These are phyloP conservation scores for Castanea sativa DNA, from an alignment of 306 rosid genomes.

Conservation along the genomic window DNA sequence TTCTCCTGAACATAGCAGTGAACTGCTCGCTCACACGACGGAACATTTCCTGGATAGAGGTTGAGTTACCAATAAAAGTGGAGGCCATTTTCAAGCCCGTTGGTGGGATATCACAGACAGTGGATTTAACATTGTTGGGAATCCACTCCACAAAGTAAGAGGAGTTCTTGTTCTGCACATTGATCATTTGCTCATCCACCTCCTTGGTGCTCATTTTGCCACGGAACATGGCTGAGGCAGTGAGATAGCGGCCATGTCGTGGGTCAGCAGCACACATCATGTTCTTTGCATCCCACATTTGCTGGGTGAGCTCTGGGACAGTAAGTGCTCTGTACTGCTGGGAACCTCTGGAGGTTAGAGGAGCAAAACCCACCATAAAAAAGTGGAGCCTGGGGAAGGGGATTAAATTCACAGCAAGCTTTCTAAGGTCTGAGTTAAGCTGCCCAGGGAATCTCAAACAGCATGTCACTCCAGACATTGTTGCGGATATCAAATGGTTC, in stretches of 20 bases:
- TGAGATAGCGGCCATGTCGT: conserved; percentile 61
- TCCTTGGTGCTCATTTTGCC: conserved; percentile 79
- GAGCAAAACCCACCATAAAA: conserved; percentile 77
- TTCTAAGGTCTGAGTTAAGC: conserved; percentile 63
- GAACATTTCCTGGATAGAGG: conserved; percentile 72
- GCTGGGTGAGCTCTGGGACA: conserved; percentile 70
- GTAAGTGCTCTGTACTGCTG: conserved; percentile 61
- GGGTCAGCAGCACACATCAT: conserved; percentile 81
- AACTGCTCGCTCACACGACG: conserved; percentile 69
- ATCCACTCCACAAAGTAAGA: conserved; percentile 75
- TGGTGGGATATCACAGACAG: conserved; percentile 70
- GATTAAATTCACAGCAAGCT: conserved; percentile 62
- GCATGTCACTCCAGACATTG: conserved; percentile 75
- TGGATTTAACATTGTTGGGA: conserved; percentile 69
- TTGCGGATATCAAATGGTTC: conserved; percentile 69
- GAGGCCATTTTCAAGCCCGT: conserved; percentile 69
- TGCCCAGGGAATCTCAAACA: conserved; percentile 72
- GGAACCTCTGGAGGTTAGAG: conserved; percentile 61
- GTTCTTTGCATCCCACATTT: conserved; percentile 79
- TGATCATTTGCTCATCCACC: conserved; percentile 70
- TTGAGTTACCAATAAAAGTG: conserved; percentile 65
- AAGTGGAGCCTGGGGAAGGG: conserved; percentile 78
- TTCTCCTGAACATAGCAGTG: conserved; percentile 75
- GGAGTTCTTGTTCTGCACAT: conserved; percentile 70
- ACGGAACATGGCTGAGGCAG: conserved; percentile 66